A percentile compares a stretch with the other conserved stretches of the same genome.
phyloP scores from a whole-genome alignment of 2,329 filamentous ascomycete species.

The Hypocreales sp. region DNA sequence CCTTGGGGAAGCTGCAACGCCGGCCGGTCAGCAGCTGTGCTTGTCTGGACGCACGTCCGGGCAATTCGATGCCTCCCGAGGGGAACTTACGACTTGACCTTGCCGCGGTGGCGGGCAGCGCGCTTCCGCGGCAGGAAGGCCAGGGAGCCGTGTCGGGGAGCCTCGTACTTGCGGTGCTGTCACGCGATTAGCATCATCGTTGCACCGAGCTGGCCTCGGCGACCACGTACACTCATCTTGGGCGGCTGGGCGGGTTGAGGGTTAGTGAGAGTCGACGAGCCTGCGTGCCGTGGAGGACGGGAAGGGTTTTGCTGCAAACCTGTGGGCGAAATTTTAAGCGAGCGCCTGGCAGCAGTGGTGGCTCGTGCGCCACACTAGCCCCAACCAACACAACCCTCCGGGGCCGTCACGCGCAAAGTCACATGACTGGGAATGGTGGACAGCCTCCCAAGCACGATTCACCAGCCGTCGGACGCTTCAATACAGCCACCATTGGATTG shows the following conservation, averaged over 20 bases:
- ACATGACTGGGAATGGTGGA: no score
- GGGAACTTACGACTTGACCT: constrained; percentile 84
- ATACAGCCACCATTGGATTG: no score
- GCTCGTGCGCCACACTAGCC: constrained; percentile 9
- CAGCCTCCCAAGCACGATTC: no score
- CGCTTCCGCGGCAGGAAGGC: constrained; percentile 83
- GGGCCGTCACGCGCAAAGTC: no score
- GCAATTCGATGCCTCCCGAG: no score
- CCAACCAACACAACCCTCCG: no score
- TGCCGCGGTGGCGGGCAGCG: constrained; percentile 83
- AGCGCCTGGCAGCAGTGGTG: no score
- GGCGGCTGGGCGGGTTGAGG: constrained; percentile 20
- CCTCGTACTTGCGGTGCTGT: constrained; percentile 51
- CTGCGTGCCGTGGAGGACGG: constrained; percentile 13
- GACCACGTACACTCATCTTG: constrained; percentile 26
- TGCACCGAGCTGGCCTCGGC: no score
- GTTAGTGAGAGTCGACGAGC: constrained; percentile 22
- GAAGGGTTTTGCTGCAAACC: constrained; percentile 12
- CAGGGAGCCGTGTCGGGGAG: constrained; percentile 89
- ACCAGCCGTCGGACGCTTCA: no score
- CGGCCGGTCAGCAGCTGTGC: no score
- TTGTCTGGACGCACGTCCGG: no score
- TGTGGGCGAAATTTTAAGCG: constrained; percentile 25
- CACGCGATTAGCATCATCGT: constrained; percentile 7
- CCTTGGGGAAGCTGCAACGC: constrained; percentile 81